Evolutionary conservation across 1,139 yeast genomes (phyloP).

Genomic region (Blastobotrys elegans): DNA sequence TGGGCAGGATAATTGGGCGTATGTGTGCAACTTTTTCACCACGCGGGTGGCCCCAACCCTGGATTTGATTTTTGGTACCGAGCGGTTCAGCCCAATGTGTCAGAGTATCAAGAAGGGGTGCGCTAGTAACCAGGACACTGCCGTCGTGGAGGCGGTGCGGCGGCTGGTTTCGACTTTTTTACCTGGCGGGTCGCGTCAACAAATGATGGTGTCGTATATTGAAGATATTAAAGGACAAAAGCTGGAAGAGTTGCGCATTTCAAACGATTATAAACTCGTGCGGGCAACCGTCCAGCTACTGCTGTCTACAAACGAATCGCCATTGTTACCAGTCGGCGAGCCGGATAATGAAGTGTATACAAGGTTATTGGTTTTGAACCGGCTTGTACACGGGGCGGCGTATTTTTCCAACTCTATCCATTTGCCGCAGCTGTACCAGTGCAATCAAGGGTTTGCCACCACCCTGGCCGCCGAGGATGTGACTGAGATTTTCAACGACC

Average conservation of each 20-base stretch:
- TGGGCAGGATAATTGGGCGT: constrained; percentile 23
- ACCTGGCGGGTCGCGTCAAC: constrained; percentile 17
- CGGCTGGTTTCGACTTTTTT: constrained; percentile 23
- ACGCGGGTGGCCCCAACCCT: constrained; percentile 25
- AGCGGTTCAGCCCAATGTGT: constrained; percentile 18
- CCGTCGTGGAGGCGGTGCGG: constrained; percentile 33
- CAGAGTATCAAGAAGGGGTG: neutral
- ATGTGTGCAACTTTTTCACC: constrained; percentile 23
- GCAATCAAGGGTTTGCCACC: constrained; percentile 7
- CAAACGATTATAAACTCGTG: constrained; percentile 33
- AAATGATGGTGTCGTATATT: constrained; percentile 23
- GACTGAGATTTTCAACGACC: neutral
- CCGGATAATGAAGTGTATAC: constrained; percentile 22
- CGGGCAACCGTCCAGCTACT: constrained; percentile 32
- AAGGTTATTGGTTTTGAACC: constrained; percentile 22
- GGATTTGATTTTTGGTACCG: constrained; percentile 26
- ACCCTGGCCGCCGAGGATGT: neutral
- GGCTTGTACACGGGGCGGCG: constrained; percentile 17
- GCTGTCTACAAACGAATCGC: constrained; percentile 11
- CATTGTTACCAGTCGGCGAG: constrained; percentile 24
- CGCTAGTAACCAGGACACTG: constrained; percentile 25
- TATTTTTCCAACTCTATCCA: neutral
- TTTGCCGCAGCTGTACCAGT: neutral
- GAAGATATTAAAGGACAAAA: constrained; percentile 28
- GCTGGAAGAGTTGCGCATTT: constrained; percentile 34